A percentile compares a stretch with the other conserved stretches of the same genome.
Conservation (phyloP, 139 green algal species). For the Chlorella ohadii region DNA sequence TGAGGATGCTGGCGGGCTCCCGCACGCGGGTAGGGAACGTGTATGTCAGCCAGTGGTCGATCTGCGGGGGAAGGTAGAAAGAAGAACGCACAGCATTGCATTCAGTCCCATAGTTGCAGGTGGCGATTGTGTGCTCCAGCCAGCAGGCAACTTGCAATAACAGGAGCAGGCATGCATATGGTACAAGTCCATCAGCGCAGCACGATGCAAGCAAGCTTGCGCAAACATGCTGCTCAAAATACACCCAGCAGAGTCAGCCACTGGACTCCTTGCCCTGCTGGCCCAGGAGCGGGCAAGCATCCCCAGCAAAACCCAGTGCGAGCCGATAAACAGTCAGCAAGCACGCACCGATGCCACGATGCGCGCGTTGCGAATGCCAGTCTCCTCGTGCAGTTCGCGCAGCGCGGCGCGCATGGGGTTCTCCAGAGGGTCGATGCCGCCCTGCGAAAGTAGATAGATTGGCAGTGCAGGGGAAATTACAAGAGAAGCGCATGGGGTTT, state of each 20-base stretch:
- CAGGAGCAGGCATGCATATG: too few species aligned
- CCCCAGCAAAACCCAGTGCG: not conserved
- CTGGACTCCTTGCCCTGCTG: too few species aligned
- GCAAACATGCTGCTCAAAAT: too few species aligned
- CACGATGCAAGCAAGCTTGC: too few species aligned
- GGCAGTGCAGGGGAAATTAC: too few species aligned
- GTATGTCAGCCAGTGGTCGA: conserved; percentile 58
- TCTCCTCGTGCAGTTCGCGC: conserved; percentile 63
- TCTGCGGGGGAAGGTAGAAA: not conserved
- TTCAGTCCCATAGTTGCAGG: not conserved
- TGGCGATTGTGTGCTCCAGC: not conserved
- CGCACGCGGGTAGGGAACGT: conserved; percentile 52
- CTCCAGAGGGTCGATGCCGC: conserved; percentile 58
- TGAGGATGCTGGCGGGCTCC: not conserved
- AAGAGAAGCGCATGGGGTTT: too few species aligned
- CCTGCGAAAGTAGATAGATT: not conserved
- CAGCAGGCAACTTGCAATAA: too few species aligned
- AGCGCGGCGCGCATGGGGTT: conserved; percentile 47
- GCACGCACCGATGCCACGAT: conserved; percentile 43
- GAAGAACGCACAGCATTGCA: too few species aligned
- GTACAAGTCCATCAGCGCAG: too few species aligned
- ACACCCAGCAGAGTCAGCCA: too few species aligned
- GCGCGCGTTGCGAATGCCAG: conserved; percentile 46
- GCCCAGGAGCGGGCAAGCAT: too few species aligned
- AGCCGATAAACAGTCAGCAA: not conserved